phyloP scores from a whole-genome alignment of 257 asterid genomes.

The Agastache rugosa region DNA sequence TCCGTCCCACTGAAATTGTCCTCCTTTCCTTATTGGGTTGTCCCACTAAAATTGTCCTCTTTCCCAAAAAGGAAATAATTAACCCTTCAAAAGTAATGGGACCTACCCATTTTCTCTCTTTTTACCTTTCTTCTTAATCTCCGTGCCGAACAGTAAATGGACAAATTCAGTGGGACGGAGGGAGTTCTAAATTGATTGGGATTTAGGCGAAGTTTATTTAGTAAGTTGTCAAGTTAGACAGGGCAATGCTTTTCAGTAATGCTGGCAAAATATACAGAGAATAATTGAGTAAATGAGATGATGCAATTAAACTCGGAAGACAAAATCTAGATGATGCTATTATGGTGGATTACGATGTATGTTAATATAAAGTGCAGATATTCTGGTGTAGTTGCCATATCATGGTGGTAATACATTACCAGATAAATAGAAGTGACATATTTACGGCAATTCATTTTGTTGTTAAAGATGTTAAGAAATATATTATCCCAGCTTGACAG shows the following conservation, averaged over 20 bases:
- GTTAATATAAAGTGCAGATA: not conserved
- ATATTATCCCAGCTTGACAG: not conserved
- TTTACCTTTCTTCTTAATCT: too few relatives aligned
- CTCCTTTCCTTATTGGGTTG: too few relatives aligned
- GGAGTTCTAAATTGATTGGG: not conserved
- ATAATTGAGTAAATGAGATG: not conserved
- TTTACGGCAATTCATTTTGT: not conserved
- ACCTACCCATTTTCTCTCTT: too few relatives aligned
- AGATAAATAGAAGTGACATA: slow-evolving; percentile 5
- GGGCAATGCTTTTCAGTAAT: not conserved
- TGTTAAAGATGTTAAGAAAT: not conserved
- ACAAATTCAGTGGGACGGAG: too few relatives aligned
- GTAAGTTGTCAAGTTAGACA: not conserved
- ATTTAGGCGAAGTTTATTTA: not conserved
- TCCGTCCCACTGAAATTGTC: too few relatives aligned
- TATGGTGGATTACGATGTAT: not conserved
- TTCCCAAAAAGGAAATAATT: too few relatives aligned
- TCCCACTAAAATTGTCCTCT: too few relatives aligned
- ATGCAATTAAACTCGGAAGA: not conserved
- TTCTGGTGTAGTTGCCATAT: not conserved
- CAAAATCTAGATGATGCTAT: not conserved
- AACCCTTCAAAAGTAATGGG: too few relatives aligned
- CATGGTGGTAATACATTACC: not conserved
- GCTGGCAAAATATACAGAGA: not conserved
- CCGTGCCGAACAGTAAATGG: too few relatives aligned